Conservation (phyloP, 179 eudicot species). For the Kewa caespitosa region DNA sequence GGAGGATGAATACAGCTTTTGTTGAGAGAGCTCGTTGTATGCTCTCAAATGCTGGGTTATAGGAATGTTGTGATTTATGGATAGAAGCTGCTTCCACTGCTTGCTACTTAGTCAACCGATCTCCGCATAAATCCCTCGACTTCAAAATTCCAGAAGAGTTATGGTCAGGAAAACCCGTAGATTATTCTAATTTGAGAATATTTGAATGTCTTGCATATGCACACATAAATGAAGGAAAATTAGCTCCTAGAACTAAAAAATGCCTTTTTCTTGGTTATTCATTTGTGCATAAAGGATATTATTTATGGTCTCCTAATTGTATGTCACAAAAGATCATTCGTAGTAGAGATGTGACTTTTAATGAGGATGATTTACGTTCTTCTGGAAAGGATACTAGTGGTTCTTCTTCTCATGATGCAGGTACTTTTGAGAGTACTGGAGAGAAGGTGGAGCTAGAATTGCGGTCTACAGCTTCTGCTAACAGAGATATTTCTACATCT, state of each 20-base stretch:
- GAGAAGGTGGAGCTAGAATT: not conserved
- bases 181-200: not conserved
- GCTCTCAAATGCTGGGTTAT: not conserved
- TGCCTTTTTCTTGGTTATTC: not conserved
- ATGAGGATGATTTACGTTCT: not conserved
- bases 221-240: not conserved
- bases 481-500: too few species aligned
- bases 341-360: not conserved
- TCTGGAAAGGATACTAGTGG: not conserved
- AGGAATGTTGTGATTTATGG: not conserved
- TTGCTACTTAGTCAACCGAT: not conserved
- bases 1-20: not conserved
- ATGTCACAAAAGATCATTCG: not conserved
- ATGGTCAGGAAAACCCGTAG: not conserved
- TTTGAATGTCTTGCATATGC: not conserved
- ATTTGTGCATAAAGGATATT: not conserved
- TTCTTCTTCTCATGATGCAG: not conserved
- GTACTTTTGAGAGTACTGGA: not conserved
- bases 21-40: not conserved
- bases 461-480: not conserved
- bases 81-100: not conserved
- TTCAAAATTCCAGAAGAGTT: not conserved
- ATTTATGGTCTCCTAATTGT: not conserved
- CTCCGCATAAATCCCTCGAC: not conserved
- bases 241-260: not conserved